Evolutionary conservation across 2,329 filamentous ascomycete species (phyloP), one percentile per base, ranked within the genome.

Genomic region (Cercospora zeina): DNA sequence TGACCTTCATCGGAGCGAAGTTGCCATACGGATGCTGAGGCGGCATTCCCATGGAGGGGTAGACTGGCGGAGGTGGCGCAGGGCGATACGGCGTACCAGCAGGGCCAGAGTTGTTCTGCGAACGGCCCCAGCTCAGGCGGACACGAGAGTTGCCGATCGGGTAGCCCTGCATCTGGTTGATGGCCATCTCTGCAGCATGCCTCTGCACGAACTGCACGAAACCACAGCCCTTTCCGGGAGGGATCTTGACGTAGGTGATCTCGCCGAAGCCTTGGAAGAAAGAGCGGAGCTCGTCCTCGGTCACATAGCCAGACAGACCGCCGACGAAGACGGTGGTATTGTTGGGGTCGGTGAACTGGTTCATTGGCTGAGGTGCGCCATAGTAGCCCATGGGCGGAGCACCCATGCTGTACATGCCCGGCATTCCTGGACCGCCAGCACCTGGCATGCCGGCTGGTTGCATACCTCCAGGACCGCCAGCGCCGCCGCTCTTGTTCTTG

Each of bases 91-190:
- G 95, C 70, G 95, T 97, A 69, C 95, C 95, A 64, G 96, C 95
- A 58, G 88, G 88, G 62, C 95, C 95, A 65, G 93, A 97, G 84
- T 99, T 99, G 87, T 97, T 99, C 84, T 99, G 95, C 59, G 90
- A 96, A 68, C 95, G 90, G 67, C 95, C 95, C 95, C 95, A 99
- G 77, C 91, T 96, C 69, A 99, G 85, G 73, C 95, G 92, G 63
- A 99, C 95, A 69, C 95, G 92, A 51, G 93, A 97, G 84, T 99
- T 99, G 60, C 95, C 95, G 73, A 99, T 99, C 24, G 95, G 95
- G 77, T 99, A 99, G 65, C 95, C 95, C 80, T 99, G 95, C 95
- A 99, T 99, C 81, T 99, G 95, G 81, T 99, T 99, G 85, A 99
- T 99, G 70, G 95, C 95, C 95, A 99, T 99, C 82, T 99, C 95